phyloP scores from a whole-genome alignment of 2,329 filamentous ascomycete genomes.

The Sclerotinia glacialis region DNA sequence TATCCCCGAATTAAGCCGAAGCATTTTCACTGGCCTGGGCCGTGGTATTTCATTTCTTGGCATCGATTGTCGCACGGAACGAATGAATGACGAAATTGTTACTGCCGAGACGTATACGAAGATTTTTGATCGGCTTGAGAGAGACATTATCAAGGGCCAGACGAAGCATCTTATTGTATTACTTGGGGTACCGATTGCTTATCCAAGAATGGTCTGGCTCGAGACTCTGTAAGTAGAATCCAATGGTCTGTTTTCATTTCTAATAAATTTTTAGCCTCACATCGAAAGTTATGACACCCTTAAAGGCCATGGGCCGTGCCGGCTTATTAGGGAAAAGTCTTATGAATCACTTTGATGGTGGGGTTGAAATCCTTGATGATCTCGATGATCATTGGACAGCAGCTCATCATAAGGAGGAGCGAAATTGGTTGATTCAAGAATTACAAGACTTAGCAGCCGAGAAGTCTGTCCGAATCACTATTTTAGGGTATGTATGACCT shows the following conservation, averaged over 20 bases:
- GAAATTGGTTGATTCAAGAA: constrained; percentile 82
- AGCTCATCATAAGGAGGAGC: constrained; percentile 88
- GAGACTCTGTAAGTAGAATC: constrained; percentile 60
- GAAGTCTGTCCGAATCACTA: constrained; percentile 87
- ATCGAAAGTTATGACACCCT: constrained; percentile 78
- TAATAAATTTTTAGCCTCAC: constrained; percentile 60
- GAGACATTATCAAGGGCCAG: constrained; percentile 77
- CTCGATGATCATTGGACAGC: constrained; percentile 97
- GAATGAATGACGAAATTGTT: constrained; percentile 78
- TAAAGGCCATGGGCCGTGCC: constrained; percentile 82
- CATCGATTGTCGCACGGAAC: constrained; percentile 86
- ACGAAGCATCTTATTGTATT: constrained; percentile 89
- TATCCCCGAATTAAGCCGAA: constrained; percentile 81
- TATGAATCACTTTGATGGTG: constrained; percentile 86
- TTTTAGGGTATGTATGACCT: constrained; percentile 59
- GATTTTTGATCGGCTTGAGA: constrained; percentile 80
- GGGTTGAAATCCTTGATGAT: constrained; percentile 87
- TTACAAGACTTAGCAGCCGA: constrained; percentile 90
- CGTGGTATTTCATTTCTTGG: constrained; percentile 77
- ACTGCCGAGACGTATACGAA: constrained; percentile 78
- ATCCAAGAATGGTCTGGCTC: constrained; percentile 71
- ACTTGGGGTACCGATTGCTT: constrained; percentile 79
- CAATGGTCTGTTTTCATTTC: neutral
- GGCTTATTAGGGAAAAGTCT: constrained; percentile 74
- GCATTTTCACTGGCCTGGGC: constrained; percentile 80